Percentiles rank a stretch among this genome's conserved stretches.
Evolutionary conservation across 2,329 filamentous ascomycete genomes (phyloP).

Genomic region (Trichoderma breve): DNA sequence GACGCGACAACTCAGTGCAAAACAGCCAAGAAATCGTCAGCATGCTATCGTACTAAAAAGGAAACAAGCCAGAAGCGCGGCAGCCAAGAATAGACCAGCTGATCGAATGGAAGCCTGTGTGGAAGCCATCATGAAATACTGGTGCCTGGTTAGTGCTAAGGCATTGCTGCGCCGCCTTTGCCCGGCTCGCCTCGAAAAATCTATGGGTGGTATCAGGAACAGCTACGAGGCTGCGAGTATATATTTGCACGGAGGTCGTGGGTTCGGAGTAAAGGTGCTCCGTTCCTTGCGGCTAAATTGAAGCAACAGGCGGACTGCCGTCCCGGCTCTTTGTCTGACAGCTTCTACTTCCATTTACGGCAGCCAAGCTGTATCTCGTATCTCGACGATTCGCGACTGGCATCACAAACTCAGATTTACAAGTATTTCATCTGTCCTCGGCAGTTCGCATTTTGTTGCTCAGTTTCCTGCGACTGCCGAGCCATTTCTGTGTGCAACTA

Average conservation of each 20-base stretch:
- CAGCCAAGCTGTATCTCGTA: not conserved
- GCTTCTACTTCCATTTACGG: not conserved
- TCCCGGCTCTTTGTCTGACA: not conserved
- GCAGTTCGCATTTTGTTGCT: not conserved
- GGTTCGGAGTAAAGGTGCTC: constrained; percentile 7
- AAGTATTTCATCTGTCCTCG: not conserved
- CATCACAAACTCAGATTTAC: not conserved
- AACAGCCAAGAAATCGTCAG: not conserved
- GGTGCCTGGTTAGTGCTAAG: not conserved
- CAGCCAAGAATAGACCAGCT: not conserved
- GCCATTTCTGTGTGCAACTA: not conserved
- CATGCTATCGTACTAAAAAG: not conserved
- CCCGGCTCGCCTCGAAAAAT: not conserved
- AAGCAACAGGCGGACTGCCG: not conserved
- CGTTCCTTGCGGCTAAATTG: not conserved
- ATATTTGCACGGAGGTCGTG: not conserved
- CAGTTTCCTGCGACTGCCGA: not conserved
- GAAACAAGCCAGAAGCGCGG: too few relatives aligned
- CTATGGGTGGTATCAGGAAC: not conserved
- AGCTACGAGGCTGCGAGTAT: not conserved
- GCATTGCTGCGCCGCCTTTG: not conserved
- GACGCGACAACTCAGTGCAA: too few relatives aligned
- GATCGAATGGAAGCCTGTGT: not conserved
- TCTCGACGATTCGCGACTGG: not conserved
- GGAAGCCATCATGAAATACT: not conserved